Base-by-base conservation (phyloP, 1,139 yeast species). In the Lodderomyces pseudojiufengensis region DNA sequence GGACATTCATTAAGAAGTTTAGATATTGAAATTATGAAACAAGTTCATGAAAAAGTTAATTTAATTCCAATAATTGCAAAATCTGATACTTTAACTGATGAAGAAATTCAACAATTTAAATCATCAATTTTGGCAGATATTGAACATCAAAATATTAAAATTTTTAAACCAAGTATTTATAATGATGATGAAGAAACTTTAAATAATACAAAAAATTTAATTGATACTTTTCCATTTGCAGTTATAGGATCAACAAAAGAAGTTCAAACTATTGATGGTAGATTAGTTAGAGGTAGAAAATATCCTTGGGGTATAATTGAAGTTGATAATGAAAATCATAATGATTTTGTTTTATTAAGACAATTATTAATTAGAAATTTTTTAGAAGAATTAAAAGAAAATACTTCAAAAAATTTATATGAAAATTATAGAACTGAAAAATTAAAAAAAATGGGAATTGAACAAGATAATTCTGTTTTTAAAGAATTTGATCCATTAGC, bases 291-390 rank as follows among this genome's bases (percentile, higher is more conserved):
- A 58, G 97, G 97, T 47, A 85, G 99, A 65, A 68, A 76, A 48
- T 94, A 94, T 61, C 98, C 98, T 44, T 94, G 99, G 99, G 99
- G 99, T 47, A 73, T 84, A 16, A 84, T 92, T 55, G 97, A 92
- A 63, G 95, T 94, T 46, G 97, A 90, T 60, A 92, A 92, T 60
- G 95, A 87, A 63, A 79, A 80, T 36, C 97, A 94, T 60, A 85
- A 92, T 59, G 99, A 94, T 65, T 94, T 94, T 60, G 80, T 84
- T 50, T 81, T 81, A 61, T 78, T 94, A 56, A 85, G 97, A 53
- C 95, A 92, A 61, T 73, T 94, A 57, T 76, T 94, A 56, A 76
- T 94, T 47, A 81, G 95, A 68, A 85, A 84, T 61, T 92, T 84
- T 62, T 73, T 94, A 75, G 97, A 90, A 63, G 98, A 92, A 60